Evolutionary conservation across 1,284 basidiomycete genomes (phyloP).

Genomic region (Ceratobasidium sp.): DNA sequence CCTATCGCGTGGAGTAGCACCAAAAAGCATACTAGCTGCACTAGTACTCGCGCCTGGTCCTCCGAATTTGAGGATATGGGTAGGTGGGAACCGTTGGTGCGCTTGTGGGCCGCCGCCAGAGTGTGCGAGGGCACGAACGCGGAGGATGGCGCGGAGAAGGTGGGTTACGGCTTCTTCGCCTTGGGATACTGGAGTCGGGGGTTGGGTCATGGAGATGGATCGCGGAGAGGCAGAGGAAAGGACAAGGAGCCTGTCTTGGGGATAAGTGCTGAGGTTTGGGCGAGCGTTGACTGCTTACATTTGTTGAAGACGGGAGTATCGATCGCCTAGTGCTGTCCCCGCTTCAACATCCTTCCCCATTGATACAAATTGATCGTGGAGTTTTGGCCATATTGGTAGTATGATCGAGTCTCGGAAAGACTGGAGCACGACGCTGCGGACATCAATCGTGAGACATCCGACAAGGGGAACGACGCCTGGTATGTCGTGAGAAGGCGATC

Average conservation of each 20-base stretch:
- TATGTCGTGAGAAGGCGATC: conserved; percentile 33
- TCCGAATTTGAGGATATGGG: conserved; percentile 53
- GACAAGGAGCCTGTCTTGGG: conserved; percentile 71
- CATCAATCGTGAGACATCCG: conserved; percentile 67
- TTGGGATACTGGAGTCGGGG: conserved; percentile 55
- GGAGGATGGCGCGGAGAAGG: conserved; percentile 67
- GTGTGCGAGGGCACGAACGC: conserved; percentile 26
- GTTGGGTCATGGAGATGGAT: conserved; percentile 65
- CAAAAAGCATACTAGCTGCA: conserved; percentile 75
- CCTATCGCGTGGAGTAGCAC: conserved; percentile 75
- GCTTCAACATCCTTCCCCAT: conserved; percentile 50
- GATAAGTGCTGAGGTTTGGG: conserved; percentile 6
- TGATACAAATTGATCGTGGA: conserved; percentile 66
- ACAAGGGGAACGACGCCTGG: conserved; percentile 32
- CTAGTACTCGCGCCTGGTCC: conserved; percentile 54
- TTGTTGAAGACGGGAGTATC: conserved; percentile 76
- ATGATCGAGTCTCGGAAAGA: conserved; percentile 85
- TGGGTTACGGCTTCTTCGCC: conserved; percentile 73
- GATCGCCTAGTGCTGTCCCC: conserved; percentile 57
- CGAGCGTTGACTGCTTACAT: conserved; percentile 62
- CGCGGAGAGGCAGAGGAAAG: conserved; percentile 68
- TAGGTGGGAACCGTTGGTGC: conserved; percentile 42
- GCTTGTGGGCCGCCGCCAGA: conserved; percentile 56
- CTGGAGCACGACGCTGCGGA: conserved; percentile 79
- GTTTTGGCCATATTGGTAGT: conserved; percentile 67